phyloP scores from a whole-genome alignment of 495 filamentous ascomycete species.

The Daldinia loculata region DNA sequence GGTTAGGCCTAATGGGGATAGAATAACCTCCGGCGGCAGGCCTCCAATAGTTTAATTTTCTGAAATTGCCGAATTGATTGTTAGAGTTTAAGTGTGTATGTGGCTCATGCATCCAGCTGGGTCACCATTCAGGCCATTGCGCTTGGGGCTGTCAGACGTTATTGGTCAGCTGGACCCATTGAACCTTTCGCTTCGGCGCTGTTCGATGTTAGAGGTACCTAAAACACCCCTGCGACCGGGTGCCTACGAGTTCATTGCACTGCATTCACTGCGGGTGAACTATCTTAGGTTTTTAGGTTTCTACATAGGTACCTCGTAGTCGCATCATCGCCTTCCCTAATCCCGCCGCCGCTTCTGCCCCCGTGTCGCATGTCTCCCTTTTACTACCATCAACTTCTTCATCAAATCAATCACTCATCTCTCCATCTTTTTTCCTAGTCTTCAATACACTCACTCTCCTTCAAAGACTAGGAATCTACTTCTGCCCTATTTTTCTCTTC shows the following conservation, averaged over 20 bases:
- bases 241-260: not conserved
- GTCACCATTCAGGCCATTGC: not conserved
- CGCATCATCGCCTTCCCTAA: slow-evolving; percentile 33
- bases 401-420: slow-evolving; percentile 27
- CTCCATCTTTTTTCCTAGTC: slow-evolving; percentile 26
- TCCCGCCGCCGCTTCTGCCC: slow-evolving; percentile 19
- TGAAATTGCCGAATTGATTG: slow-evolving; percentile 19
- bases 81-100: not conserved
- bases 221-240: slow-evolving; percentile 19
- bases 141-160: slow-evolving; percentile 22
- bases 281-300: not conserved
- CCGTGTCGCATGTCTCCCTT: slow-evolving; percentile 40
- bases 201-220: slow-evolving; percentile 31
- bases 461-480: slow-evolving; percentile 28
- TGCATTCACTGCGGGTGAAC: not conserved
- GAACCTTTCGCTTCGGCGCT: slow-evolving; percentile 20
- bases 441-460: slow-evolving; percentile 35
- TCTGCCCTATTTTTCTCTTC: slow-evolving; percentile 14
- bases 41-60: slow-evolving; percentile 23
- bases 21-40: slow-evolving; percentile 9
- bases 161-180: slow-evolving; percentile 28
- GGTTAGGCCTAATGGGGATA: not conserved
- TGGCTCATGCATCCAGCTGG: not conserved
- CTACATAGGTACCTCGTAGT: slow-evolving; percentile 1
- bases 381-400: slow-evolving; percentile 15